These are phyloP conservation scores for Rhododendron molle DNA, from an alignment of 148 eudicot genomes.

Conservation along the genomic window DNA sequence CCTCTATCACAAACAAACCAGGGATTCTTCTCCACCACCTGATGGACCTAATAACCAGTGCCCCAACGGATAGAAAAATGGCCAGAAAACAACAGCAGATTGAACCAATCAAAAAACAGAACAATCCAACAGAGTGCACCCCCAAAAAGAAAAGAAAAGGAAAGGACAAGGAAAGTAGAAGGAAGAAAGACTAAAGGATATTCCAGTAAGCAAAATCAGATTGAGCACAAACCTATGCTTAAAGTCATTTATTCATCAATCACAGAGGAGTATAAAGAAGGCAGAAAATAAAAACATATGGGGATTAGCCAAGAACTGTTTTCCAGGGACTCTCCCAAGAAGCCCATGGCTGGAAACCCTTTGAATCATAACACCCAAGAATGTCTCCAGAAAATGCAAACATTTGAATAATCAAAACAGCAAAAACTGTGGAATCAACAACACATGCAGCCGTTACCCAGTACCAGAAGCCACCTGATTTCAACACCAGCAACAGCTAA, in stretches of 20 bases:
- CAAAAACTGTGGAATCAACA: not conserved
- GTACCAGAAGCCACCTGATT: constrained; percentile 1
- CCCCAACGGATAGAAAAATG: not conserved
- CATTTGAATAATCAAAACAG: not conserved
- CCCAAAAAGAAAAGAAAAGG: not conserved
- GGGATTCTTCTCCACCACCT: not conserved
- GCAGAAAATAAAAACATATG: not conserved
- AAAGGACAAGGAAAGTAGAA: not conserved
- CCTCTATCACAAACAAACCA: not conserved
- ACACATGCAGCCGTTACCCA: constrained; percentile 11
- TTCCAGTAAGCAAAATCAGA: not conserved
- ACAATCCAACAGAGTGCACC: not conserved
- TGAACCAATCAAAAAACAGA: constrained; percentile 5
- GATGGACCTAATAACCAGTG: not conserved
- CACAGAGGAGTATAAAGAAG: not conserved
- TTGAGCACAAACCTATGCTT: not conserved
- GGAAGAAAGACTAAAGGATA: not conserved
- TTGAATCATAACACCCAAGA: constrained; percentile 1
- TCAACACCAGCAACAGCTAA: not conserved
- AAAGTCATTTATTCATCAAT: not conserved
- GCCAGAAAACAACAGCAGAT: not conserved
- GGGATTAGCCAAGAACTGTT: not conserved
- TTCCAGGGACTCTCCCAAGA: not conserved
- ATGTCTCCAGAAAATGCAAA: not conserved
- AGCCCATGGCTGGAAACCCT: constrained; percentile 4